Conservation (phyloP, 495 filamentous ascomycete genomes). For the Aspergillus egyptiacus region DNA sequence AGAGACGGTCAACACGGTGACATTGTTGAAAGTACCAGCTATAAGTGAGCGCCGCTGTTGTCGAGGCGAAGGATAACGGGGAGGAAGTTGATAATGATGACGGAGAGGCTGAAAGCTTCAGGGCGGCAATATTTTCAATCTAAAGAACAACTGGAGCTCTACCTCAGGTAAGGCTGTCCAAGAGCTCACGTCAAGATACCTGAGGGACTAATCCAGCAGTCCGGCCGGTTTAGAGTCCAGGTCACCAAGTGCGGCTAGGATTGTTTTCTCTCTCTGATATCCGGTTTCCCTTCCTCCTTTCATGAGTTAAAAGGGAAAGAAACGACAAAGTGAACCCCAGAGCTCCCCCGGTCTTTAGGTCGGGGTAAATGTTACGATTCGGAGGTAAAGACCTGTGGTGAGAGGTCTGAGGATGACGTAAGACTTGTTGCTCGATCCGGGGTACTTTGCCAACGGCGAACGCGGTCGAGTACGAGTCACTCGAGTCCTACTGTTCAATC, state of each 20-base stretch:
- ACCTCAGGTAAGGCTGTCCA: too few relatives aligned
- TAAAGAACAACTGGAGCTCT: constrained; percentile 5
- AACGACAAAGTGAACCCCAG: neutral
- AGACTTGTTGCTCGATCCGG: constrained; percentile 33
- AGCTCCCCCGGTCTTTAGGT: neutral
- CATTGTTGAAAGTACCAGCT: constrained; percentile 28
- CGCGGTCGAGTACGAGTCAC: constrained; percentile 14
- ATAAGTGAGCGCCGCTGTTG: constrained; percentile 9
- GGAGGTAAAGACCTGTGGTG: neutral
- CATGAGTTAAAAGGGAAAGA: neutral
- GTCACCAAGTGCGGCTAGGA: constrained; percentile 1
- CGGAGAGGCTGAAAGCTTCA: neutral
- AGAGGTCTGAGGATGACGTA: constrained; percentile 37
- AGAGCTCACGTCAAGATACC: constrained; percentile 2
- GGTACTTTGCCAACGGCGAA: constrained; percentile 25
- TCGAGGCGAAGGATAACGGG: constrained; percentile 4
- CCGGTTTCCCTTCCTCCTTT: neutral
- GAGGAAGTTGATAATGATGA: constrained; percentile 5
- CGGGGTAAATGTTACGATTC: constrained; percentile 9
- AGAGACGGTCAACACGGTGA: constrained; percentile 24
- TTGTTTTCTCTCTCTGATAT: neutral
- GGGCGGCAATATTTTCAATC: constrained; percentile 5
- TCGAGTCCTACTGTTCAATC: neutral
- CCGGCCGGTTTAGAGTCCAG: neutral
- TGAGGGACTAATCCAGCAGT: neutral